Base-by-base conservation (phyloP, 2,329 filamentous ascomycete species). In the Amesomyces nigricolor region DNA sequence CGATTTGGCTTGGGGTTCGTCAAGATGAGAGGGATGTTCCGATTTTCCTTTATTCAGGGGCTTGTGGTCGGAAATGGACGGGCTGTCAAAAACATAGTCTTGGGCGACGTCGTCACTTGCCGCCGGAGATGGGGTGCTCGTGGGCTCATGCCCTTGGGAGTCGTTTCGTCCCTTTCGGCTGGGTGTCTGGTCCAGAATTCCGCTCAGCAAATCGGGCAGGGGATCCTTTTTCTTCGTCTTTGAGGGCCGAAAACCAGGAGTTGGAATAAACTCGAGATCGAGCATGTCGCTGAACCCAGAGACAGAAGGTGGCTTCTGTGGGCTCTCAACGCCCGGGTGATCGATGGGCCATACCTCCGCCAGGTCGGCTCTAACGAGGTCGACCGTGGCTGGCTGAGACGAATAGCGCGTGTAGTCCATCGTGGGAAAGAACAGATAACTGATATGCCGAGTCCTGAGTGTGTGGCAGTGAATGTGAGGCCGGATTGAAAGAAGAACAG, bases 361-460 rank as follows among this genome's bases (percentile, higher is more conserved):
- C 38, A 57, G 19, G 35, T 60, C 58, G 4, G 56, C 58, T 10
- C 58, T 48, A 13, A 56, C 38, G 4, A 51, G 50, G 38, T 47
- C 53, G 22, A 53, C 42, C 4, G 55, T 58, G 13, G 53, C 53
- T 13, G 56, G 53, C 10, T 55, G 56, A 7, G 56, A 51, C 11
- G 56, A 58, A 4, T 53, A 22, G 14, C 56, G 49, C 0, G 35
- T 43, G 35, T 32, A 53, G 3, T 56, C 46, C 56, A 52, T 52
- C 14, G 2, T 49, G 5, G 30, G 9, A 30, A 38, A 29, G 14
- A 44, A 19, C 37, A 16, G 40, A 16, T 17, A 16, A 8, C 1
- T 6, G 11, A n/a, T n/a, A 9, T 16, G 11, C 8, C 9, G n/a
- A 35, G 7, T 16, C 26, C 8, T 8, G n/a, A 38, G 8, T 29